These are phyloP conservation scores for Rhinocladiella similis DNA, from an alignment of 2,329 filamentous ascomycete genomes.

Conservation along the genomic window DNA sequence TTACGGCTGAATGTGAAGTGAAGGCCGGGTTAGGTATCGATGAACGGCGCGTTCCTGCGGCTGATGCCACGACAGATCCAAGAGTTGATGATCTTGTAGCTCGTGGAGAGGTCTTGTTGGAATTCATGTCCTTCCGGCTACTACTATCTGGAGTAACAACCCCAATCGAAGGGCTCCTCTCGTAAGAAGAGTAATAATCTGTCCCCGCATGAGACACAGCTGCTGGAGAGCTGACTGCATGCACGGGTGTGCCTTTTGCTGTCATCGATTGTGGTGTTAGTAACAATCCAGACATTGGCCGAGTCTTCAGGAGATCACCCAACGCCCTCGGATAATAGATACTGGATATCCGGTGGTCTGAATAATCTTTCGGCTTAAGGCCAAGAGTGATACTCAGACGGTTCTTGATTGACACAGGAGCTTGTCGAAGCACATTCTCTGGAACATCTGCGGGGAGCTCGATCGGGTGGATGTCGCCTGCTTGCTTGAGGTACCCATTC, in stretches of 20 bases:
- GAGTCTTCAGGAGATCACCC: constrained; percentile 22
- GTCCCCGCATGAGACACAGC: constrained; percentile 10
- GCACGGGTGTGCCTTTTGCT: constrained; percentile 17
- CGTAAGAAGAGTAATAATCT: constrained; percentile 14
- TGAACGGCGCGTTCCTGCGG: constrained; percentile 12
- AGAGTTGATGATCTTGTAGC: constrained; percentile 8
- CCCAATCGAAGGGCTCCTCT: constrained; percentile 17
- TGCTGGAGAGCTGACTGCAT: constrained; percentile 11
- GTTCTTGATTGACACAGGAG: constrained; percentile 28
- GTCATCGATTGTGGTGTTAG: constrained; percentile 10
- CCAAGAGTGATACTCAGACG: constrained; percentile 27
- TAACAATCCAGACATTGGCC: constrained; percentile 15
- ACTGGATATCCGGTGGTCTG: constrained; percentile 25
- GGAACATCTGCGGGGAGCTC: constrained; percentile 30
- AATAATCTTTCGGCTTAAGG: constrained; percentile 16
- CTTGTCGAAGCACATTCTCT: constrained; percentile 23
- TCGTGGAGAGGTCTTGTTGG: constrained; percentile 4
- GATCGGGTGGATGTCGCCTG: constrained; percentile 14
- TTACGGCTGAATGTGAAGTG: constrained; percentile 24
- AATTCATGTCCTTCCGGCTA: constrained; percentile 5
- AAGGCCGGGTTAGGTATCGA: constrained; percentile 21
- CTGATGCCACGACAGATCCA: constrained; percentile 10
- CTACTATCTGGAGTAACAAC: constrained; percentile 11
- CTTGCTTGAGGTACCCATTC: constrained; percentile 9
- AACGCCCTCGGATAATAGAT: constrained; percentile 25